Base-by-base conservation (phyloP, 1,284 basidiomycete genomes). In the Wolfiporia cocos region DNA sequence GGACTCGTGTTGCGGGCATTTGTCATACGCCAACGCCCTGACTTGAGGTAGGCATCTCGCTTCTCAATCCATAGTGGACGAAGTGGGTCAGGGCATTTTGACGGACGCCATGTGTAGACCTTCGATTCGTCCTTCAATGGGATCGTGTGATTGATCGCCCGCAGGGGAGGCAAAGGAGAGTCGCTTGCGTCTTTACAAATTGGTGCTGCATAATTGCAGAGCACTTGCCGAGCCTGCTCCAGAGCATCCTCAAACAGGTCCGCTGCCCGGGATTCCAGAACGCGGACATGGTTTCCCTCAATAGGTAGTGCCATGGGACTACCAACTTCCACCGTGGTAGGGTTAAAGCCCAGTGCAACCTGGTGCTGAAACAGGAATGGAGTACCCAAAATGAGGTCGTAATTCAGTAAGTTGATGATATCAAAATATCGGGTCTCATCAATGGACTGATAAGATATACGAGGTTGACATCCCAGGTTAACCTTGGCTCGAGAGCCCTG, bases 61-160 rank as follows among this genome's bases (percentile, higher is more conserved):
- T 66, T 67, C 19, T 51, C 49, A 1, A 31, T 37, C 60, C 59
- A 66, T 5, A 48, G 47, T 0, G 44, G 28, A 19, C 20, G 15
- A 5, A 63, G 38, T 3, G 59, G 51, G 12, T 66, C 59, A 2
- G 62, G 55, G 42, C 61, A 65, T 20, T 51, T 47, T 1, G 59
- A 59, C 3, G 57, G 61, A 6, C 60, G 41, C 50, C 56, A 67
- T 0, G 48, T 18, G 23, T 66, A 68, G 0, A 59, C 39, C 28
- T 58, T 59, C 0, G 39, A 30, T 26, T 61, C 53, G 31, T 70
- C 61, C 4, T 65, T 65, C 5, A 70, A 33, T 0, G 66, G 66
- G 2, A 70, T 69, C 0, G 40, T 39, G 38, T 70, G 66, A 37
- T 70, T 69, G 5, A 70, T 62, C 0, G 46, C 61, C 0, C 63